phyloP scores from a whole-genome alignment of 306 rosid genomes.

The Cicer chorassanicum region DNA sequence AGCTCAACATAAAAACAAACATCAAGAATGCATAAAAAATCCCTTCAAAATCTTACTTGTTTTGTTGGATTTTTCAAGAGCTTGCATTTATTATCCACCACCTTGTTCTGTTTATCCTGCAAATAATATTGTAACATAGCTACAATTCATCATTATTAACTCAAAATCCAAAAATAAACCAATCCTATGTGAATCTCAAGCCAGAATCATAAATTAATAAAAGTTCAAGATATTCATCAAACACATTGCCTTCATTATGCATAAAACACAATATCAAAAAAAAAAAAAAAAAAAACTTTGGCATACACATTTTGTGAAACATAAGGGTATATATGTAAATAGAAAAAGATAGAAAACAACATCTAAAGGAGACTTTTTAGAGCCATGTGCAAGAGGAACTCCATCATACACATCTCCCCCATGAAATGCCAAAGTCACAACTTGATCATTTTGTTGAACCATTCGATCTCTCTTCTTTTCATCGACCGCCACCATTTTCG shows the following conservation, averaged over 20 bases:
- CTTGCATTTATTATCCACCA: conserved; percentile 51
- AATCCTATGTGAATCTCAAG: conserved; percentile 10
- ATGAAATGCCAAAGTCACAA: conserved; percentile 36
- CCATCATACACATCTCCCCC: conserved; percentile 33
- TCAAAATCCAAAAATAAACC: background rate
- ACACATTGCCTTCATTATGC: background rate
- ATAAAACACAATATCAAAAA: background rate
- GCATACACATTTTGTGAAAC: background rate
- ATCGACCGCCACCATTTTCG: conserved; percentile 25
- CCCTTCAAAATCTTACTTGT: conserved; percentile 53
- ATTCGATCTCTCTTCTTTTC: conserved; percentile 30
- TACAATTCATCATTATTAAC: conserved; percentile 13
- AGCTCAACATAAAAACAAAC: conserved; percentile 17
- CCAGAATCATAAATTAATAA: background rate
- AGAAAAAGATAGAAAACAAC: conserved; percentile 47
- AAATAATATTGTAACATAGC: conserved; percentile 45
- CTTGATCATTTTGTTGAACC: conserved; percentile 35
- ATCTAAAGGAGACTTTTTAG: conserved; percentile 45
- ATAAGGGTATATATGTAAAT: background rate
- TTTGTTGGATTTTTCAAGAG: conserved; percentile 47
- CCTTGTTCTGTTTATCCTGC: conserved; percentile 58
- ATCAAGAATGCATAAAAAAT: conserved; percentile 1
- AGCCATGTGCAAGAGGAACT: conserved; percentile 42
- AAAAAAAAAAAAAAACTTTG: background rate
- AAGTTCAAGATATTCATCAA: conserved; percentile 1